Evolutionary conservation across 148 eudicot species (phyloP).

Genomic region (Rhododendron ovatum): DNA sequence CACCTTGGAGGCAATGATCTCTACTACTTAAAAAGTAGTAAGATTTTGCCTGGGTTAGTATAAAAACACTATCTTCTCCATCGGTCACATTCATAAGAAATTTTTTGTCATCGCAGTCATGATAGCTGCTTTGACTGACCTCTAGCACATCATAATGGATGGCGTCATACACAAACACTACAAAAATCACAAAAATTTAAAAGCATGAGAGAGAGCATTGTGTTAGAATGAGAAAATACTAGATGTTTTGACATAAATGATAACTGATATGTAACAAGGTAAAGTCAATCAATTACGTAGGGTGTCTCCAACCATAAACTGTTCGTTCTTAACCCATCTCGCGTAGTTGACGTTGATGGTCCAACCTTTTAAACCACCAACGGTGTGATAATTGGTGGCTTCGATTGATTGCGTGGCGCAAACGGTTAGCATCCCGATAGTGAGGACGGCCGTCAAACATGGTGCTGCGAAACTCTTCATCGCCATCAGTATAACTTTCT

Average conservation of each 20-base stretch:
- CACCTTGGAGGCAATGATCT: too few species aligned
- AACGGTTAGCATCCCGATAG: too few species aligned
- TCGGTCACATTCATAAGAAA: neutral
- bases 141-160: neutral
- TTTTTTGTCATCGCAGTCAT: neutral
- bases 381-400: neutral
- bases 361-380: neutral
- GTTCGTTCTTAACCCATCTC: neutral
- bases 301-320: neutral
- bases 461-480: too few species aligned
- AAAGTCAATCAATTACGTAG: neutral
- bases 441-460: too few species aligned
- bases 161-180: neutral
- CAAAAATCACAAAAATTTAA: neutral
- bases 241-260: too few species aligned
- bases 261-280: too few species aligned
- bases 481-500: too few species aligned
- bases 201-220: neutral
- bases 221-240: too few species aligned
- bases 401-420: neutral
- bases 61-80: neutral
- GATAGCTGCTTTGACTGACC: neutral
- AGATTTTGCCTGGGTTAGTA: neutral
- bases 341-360: neutral
- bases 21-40: neutral